Percentiles rank a stretch among this genome's conserved stretches.
phyloP scores from a whole-genome alignment of 257 asterid genomes.

The Solanum microdontum region DNA sequence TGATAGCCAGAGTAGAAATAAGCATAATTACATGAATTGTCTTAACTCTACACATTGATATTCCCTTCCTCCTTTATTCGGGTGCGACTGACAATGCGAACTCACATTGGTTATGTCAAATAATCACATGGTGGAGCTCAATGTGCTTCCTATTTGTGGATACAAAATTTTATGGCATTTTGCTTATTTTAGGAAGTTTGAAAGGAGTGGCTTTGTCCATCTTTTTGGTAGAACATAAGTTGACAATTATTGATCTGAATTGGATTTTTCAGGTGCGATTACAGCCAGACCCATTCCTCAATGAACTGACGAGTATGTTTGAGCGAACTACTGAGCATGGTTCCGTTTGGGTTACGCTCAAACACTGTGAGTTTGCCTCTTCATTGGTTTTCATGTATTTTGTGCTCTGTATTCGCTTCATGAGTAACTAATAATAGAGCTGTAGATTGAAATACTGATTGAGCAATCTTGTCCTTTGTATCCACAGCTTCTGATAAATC shows the following conservation, averaged over 20 bases:
- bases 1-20: not conserved
- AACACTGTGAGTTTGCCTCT: slow-evolving; percentile 44
- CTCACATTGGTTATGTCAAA: not conserved
- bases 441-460: not conserved
- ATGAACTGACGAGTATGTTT: slow-evolving; percentile 60
- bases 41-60: not conserved
- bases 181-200: not conserved
- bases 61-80: not conserved
- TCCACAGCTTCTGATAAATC: slow-evolving; percentile 68
- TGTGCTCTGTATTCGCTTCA: not conserved
- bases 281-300: slow-evolving; percentile 73
- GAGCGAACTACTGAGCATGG: slow-evolving; percentile 70
- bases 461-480: not conserved
- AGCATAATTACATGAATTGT: not conserved
- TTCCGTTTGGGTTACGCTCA: slow-evolving; percentile 72
- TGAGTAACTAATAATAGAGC: not conserved
- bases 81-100: not conserved
- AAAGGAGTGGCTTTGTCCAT: not conserved
- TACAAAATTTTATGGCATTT: not conserved
- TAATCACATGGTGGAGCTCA: not conserved
- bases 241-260: not conserved
- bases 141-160: not conserved
- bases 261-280: slow-evolving; percentile 42
- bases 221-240: not conserved
- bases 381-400: not conserved